Evolutionary conservation across 2,329 filamentous ascomycete genomes (phyloP), one percentile per base, ranked within the genome.

Genomic region (Aciculosporium take): DNA sequence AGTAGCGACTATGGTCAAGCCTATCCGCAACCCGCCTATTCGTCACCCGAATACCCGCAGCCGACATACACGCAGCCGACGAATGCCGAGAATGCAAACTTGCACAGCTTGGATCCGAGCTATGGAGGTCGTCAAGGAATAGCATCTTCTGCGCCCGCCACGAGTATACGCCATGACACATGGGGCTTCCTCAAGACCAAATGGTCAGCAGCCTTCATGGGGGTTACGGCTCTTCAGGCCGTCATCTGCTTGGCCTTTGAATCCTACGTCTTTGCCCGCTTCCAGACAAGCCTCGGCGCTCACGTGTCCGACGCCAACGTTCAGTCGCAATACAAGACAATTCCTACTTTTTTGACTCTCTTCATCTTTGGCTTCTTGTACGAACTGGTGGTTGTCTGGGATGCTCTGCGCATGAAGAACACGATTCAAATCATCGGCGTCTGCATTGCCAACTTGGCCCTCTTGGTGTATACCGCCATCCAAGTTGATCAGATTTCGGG

Each of bases 351-450:
- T 64, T 71, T 98, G 44, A 86, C 89, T 20, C 76, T 98, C 36
- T 94, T 96, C 68, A 94, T 95, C 60, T 95, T 98, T 60, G 91
- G 86, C 46, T 96, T 94, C 65, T 62, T 98, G 44, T 98, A 96
- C 65, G 80, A 94, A 57, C 66, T 96, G 25, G 67, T 93, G 23
- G 70, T 98, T 40, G 84, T 91, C 10, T 96, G 87, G 73, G 91
- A 98, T 67, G 91, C 89, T 13, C 70, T 98, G 44, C 80, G 87
- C 48, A 71, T 89, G 57, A 95, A 95, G 63, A 98, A 98, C 65
- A 98, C 91, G 9, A 98, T 98, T 69, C 91, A 98, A 62, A 74
- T 96, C 58, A 96, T 98, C 52, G 91, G 91, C 34, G 72, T 98
- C 24, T 94, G 89, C 64, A 67, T 93, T 44, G 91, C 91, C 65